These are phyloP conservation scores for Pseudogymnoascus sp. DNA, from an alignment of 2,329 filamentous ascomycete genomes.

Conservation along the genomic window DNA sequence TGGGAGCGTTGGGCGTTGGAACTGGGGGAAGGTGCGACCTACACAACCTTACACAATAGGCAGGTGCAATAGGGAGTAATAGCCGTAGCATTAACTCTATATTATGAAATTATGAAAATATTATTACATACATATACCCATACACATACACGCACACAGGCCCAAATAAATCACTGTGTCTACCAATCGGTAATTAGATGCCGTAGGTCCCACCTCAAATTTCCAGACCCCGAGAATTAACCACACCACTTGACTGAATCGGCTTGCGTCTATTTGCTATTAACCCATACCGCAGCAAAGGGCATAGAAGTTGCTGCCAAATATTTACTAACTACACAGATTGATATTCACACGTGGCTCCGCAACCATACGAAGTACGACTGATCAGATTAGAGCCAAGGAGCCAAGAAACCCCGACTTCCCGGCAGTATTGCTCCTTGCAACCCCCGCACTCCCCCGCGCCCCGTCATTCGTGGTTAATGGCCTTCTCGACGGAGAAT, in stretches of 20 bases:
- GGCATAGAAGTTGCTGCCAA: background rate
- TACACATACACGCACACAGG: background rate
- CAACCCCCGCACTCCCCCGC: slow-evolving; percentile 1
- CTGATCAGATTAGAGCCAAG: background rate
- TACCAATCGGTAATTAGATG: background rate
- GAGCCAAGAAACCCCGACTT: slow-evolving; percentile 3
- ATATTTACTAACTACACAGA: background rate
- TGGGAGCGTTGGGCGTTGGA: background rate
- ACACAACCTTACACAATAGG: background rate
- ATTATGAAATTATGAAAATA: background rate
- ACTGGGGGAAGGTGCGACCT: background rate
- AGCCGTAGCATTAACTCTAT: background rate
- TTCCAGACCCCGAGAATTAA: background rate
- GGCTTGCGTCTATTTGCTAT: background rate
- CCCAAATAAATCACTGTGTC: background rate
- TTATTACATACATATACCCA: background rate
- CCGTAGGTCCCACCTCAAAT: background rate
- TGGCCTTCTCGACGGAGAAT: background rate
- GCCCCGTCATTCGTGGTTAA: background rate
- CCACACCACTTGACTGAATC: background rate
- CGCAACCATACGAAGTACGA: background rate
- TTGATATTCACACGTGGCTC: background rate
- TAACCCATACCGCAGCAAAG: background rate
- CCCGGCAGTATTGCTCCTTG: background rate
- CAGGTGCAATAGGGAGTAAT: background rate